Evolutionary conservation across 108 stramenopile genomes (phyloP).

Genomic region (Cyclotella kingstonii): DNA sequence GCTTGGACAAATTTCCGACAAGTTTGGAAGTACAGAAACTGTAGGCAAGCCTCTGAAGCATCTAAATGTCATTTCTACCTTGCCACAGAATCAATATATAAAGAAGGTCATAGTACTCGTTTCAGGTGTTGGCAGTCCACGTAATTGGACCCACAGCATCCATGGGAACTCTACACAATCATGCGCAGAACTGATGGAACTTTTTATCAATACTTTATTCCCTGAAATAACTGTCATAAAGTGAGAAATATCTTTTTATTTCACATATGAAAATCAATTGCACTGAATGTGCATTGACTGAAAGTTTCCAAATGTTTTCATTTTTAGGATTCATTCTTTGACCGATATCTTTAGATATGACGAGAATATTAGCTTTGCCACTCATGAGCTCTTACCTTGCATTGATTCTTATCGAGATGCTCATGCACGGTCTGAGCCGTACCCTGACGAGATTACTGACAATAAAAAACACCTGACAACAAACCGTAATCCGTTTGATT

Average conservation of each 20-base stretch:
- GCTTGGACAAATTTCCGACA: slow-evolving; percentile 60
- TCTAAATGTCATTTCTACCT: slow-evolving; percentile 4
- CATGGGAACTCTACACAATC: slow-evolving; percentile 85
- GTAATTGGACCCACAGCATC: slow-evolving; percentile 83
- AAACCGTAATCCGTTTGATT: slow-evolving; percentile 48
- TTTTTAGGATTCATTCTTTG: slow-evolving; percentile 68
- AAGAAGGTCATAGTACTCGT: slow-evolving; percentile 86
- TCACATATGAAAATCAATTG: too few relatives aligned
- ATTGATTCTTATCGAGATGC: slow-evolving; percentile 87
- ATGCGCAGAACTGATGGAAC: slow-evolving; percentile 83
- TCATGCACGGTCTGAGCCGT: slow-evolving; percentile 54
- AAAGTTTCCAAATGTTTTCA: too few relatives aligned
- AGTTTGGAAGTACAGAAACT: slow-evolving; percentile 21
- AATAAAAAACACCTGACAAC: slow-evolving; percentile 5
- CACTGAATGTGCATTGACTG: too few relatives aligned
- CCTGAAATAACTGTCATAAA: slow-evolving; percentile 74
- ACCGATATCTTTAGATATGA: slow-evolving; percentile 96
- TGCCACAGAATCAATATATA: slow-evolving; percentile 34
- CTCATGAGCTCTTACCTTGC: slow-evolving; percentile 81
- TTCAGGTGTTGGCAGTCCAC: slow-evolving; percentile 85
- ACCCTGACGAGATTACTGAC: slow-evolving; percentile 48
- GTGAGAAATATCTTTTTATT: slow-evolving; percentile 19
- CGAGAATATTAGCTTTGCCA: slow-evolving; percentile 95
- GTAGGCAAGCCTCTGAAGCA: slow-evolving; percentile 2
- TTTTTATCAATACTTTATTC: slow-evolving; percentile 60